phyloP scores from a whole-genome alignment of 768 basidiomycete genomes.

The Crepidotus variabilis region DNA sequence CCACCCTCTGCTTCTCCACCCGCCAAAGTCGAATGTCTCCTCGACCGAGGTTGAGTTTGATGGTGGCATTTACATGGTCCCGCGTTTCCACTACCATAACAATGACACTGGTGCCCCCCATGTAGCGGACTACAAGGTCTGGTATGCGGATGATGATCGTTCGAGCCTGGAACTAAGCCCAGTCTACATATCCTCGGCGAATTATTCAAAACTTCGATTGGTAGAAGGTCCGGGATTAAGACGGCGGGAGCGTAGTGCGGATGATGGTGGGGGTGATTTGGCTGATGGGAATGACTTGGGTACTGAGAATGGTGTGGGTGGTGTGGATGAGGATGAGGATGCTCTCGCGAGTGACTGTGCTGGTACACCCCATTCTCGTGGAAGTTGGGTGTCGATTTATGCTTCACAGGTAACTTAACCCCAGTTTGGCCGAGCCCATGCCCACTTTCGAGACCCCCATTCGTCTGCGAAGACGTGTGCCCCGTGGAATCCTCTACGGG shows the following conservation, averaged over 20 bases:
- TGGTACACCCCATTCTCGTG: conserved; percentile 1
- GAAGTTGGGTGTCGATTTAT: neutral
- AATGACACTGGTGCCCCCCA: too few species aligned
- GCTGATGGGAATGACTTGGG: neutral
- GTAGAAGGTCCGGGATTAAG: conserved; percentile 6
- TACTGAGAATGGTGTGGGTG: conserved; percentile 1
- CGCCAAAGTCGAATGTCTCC: too few species aligned
- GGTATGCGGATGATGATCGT: conserved; percentile 8
- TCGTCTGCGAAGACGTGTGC: too few species aligned
- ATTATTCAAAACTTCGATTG: conserved; percentile 25
- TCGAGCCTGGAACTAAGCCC: conserved; percentile 9
- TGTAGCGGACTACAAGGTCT: too few species aligned
- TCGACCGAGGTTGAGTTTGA: too few species aligned
- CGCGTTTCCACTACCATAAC: too few species aligned
- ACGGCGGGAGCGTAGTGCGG: conserved; percentile 8
- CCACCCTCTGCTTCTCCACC: too few species aligned
- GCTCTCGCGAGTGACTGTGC: conserved; percentile 3
- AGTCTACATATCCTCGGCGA: conserved; percentile 27
- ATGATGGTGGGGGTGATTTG: neutral
- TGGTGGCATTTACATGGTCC: too few species aligned
- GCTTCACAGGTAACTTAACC: neutral
- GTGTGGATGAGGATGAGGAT: conserved; percentile 6
- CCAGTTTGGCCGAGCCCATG: too few species aligned
- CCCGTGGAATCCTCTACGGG: too few species aligned
- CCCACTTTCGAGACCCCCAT: too few species aligned